Base-by-base conservation (phyloP, 78 protist species). In the Dictyostelium firmibasis region DNA sequence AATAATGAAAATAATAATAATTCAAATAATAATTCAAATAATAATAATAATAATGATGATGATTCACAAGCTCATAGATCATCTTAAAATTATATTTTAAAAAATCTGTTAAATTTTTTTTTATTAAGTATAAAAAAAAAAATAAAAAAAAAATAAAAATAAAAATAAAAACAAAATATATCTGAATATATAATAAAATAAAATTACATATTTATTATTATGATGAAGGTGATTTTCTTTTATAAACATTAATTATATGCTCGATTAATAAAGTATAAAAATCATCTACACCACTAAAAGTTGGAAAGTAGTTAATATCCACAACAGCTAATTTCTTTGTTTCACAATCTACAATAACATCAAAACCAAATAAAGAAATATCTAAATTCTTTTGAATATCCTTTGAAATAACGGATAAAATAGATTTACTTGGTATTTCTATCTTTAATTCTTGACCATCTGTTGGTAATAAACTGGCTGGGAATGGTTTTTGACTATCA, bases 401-500 rank as follows among this genome's bases (percentile, higher is more conserved):
- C n/a, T 92, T 36, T 14, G 93, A 79, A 10, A 92, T 50, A 8
- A 64, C 43, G 7, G 23, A 7, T n/a, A 92, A 53, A 18, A 62
- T 67, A 14, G 85, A 91, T 36, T 29, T 50, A 36, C 36, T 69
- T 84, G 96, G 96, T n/a, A 75, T 29, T 62, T 92, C 83, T 10
- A 81, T 75, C 35, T 38, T 29, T 4, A n/a, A 29, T 47, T 77
- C 83, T 31, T 72, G 60, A 33, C 62, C 72, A 13, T 70, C 75
- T 81, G 67, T 20, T 76, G 82, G 82, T 41, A 82, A 83, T 81
- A 81, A 62, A 13, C 57, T 27, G 9, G 69, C 25, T 85, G 96
- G 93, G n/a, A 92, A 85, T 70, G 96, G 96, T 44, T 92, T 70
- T 82, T 92, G 96, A 69, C 93, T 86, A 62, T 92, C 96, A 47